Evolutionary conservation across 306 rosid genomes (phyloP).

Genomic region (Trifolium fragiferum): DNA sequence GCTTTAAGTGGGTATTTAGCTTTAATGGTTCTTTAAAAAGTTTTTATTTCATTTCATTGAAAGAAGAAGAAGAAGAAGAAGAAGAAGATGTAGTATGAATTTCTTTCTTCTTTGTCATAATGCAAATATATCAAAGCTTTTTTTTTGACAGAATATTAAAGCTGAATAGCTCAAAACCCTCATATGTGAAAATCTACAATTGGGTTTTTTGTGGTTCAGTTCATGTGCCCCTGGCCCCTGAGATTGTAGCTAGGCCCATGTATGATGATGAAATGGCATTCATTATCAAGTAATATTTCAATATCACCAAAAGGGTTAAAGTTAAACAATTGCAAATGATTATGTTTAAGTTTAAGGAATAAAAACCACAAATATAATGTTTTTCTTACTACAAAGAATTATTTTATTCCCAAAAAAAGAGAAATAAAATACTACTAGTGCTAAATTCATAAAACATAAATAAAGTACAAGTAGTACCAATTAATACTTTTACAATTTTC

Average conservation of each 20-base stretch:
- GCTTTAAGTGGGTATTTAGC: constrained; percentile 37
- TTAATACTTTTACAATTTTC: too few relatives aligned
- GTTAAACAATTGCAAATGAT: constrained; percentile 46
- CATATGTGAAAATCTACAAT: constrained; percentile 39
- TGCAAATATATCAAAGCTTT: constrained; percentile 16
- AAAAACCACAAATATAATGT: neutral
- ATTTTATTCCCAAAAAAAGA: too few relatives aligned
- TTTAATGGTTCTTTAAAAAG: constrained; percentile 34
- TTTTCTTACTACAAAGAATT: too few relatives aligned
- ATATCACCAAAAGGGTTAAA: constrained; percentile 42
- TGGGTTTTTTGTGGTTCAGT: constrained; percentile 35
- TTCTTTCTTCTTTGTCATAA: constrained; percentile 24
- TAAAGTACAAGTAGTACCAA: too few relatives aligned
- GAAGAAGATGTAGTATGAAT: constrained; percentile 44
- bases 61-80: constrained; percentile 37
- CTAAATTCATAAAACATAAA: too few relatives aligned
- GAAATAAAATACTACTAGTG: too few relatives aligned
- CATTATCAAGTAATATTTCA: constrained; percentile 31
- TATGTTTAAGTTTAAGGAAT: neutral
- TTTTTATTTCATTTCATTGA: constrained; percentile 21
- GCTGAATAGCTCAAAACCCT: constrained; percentile 3
- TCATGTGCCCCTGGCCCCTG: constrained; percentile 7
- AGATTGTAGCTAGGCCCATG: constrained; percentile 41
- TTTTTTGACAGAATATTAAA: too few relatives aligned
- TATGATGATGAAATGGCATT: constrained; percentile 36